These are phyloP conservation scores for Arctium minus DNA, from an alignment of 129 eudicot genomes.

Conservation along the genomic window DNA sequence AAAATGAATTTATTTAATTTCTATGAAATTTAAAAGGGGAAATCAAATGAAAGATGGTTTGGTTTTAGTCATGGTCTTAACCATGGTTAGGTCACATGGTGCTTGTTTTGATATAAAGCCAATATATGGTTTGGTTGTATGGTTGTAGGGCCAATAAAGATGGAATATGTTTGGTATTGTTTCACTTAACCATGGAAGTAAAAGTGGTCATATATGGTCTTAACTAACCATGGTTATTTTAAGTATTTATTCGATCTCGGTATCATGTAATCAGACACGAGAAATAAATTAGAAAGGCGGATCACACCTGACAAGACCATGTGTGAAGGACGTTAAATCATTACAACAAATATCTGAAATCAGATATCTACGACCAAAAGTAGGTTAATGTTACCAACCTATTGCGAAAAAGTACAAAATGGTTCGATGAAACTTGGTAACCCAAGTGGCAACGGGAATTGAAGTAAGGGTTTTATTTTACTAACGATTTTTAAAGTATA, in stretches of 20 bases:
- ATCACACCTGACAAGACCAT: neutral
- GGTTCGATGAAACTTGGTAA: neutral
- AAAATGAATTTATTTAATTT: neutral
- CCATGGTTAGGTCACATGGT: neutral
- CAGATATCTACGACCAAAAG: neutral
- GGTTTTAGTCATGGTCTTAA: conserved; percentile 17
- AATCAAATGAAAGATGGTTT: neutral
- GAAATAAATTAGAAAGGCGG: neutral
- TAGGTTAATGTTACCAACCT: neutral
- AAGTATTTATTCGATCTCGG: neutral
- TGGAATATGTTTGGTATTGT: neutral
- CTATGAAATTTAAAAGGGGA: neutral
- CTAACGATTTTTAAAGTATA: no score
- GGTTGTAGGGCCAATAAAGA: conserved; percentile 4
- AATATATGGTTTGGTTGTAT: conserved; percentile 5
- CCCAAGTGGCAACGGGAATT: neutral
- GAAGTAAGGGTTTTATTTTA: neutral
- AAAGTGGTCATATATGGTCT: neutral
- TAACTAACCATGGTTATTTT: neutral
- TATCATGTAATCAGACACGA: neutral
- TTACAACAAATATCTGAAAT: neutral
- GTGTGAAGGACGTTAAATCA: neutral
- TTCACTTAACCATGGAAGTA: neutral
- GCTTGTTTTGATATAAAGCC: neutral
- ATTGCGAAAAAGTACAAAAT: no score